Conservation (phyloP, 768 basidiomycete genomes). For the Tricholoma matsutake region DNA sequence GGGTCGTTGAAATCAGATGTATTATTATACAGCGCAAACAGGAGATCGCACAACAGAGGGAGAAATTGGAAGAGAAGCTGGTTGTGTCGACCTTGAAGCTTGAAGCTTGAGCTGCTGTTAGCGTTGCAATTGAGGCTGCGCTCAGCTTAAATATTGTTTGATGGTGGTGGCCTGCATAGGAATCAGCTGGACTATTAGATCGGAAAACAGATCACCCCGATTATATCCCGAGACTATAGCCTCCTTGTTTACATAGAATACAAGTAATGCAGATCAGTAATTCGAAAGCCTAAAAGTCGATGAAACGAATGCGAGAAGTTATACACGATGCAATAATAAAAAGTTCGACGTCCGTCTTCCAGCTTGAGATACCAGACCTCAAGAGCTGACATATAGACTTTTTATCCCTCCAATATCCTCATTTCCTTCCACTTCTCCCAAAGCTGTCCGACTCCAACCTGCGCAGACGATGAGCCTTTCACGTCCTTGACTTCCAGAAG, state of each 20-base stretch:
- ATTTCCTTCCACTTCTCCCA: constrained; percentile 92
- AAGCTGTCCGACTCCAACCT: constrained; percentile 73
- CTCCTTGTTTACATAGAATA: background rate
- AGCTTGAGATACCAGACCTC: background rate
- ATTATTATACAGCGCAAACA: background rate
- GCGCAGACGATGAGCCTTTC: constrained; percentile 58
- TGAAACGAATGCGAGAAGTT: background rate
- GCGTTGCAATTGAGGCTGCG: background rate
- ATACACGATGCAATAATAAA: background rate
- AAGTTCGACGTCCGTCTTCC: background rate
- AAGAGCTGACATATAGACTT: background rate
- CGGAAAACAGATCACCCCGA: too few relatives aligned
- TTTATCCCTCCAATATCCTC: constrained; percentile 64
- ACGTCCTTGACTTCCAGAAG: constrained; percentile 89
- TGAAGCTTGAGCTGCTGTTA: too few relatives aligned
- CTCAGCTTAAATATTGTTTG: background rate
- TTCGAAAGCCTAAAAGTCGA: background rate
- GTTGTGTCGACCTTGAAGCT: background rate
- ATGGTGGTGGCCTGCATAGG: background rate
- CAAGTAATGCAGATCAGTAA: background rate
- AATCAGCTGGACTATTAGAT: too few relatives aligned
- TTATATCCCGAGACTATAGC: too few relatives aligned
- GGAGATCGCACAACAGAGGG: background rate
- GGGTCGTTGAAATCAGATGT: constrained; percentile 8
- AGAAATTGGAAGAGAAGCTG: background rate